Percentiles rank a stretch among this genome's conserved stretches.
Evolutionary conservation across 176 grass and related monocot genomes (phyloP).

Genomic region (Carex myosuroides): DNA sequence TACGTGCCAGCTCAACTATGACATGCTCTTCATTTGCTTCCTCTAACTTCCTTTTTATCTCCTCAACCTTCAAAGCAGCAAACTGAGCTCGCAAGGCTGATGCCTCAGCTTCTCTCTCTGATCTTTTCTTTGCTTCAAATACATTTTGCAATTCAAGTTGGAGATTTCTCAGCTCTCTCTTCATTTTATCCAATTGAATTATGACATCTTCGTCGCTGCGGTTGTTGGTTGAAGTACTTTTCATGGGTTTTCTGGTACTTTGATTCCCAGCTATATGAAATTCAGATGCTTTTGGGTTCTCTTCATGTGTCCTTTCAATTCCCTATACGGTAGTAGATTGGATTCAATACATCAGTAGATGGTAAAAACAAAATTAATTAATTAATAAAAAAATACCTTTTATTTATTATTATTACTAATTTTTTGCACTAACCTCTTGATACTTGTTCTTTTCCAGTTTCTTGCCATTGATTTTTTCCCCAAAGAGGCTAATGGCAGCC

Average conservation of each 20-base stretch:
- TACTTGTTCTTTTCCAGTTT: conserved; percentile 28
- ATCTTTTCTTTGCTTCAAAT: conserved; percentile 53
- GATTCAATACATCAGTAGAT: neutral
- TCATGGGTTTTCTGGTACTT: neutral
- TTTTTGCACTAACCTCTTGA: conserved; percentile 47
- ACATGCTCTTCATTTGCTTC: conserved; percentile 91
- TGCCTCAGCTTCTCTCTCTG: conserved; percentile 64
- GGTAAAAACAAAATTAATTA: neutral
- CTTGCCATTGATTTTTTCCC: conserved; percentile 58
- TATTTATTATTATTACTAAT: neutral
- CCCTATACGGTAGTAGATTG: neutral
- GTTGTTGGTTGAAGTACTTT: neutral
- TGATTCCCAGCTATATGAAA: neutral
- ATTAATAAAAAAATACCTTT: neutral
- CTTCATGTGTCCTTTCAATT: conserved; percentile 36
- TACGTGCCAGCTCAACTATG: conserved; percentile 88
- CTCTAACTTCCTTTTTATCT: conserved; percentile 53
- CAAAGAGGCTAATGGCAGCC: conserved; percentile 61
- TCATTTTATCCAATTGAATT: conserved; percentile 47
- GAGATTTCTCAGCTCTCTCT: conserved; percentile 51
- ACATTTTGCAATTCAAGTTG: conserved; percentile 42
- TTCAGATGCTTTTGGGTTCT: conserved; percentile 34
- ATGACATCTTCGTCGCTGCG: conserved; percentile 22
- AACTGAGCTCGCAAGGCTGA: conserved; percentile 40
- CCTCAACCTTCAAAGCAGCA: conserved; percentile 40